Base-by-base conservation (phyloP, 2,329 filamentous ascomycete species). In the Colletotrichum echinochloae region DNA sequence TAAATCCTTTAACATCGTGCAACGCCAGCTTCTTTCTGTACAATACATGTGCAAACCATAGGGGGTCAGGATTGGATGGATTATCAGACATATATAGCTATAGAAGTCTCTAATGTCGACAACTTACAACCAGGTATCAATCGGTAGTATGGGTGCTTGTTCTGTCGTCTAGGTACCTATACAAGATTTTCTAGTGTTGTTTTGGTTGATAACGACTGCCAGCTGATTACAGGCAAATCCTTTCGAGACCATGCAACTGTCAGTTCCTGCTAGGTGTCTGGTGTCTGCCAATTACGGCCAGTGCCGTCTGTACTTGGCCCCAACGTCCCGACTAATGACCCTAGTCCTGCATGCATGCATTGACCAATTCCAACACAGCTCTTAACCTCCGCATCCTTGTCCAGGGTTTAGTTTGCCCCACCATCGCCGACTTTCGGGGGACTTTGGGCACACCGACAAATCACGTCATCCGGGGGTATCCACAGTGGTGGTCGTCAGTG, bases 391-490 rank as follows among this genome's bases (percentile, higher is more conserved):
- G 37, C 52, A 23, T 33, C 33, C 37, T n/a, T 41, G 56, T 41
- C 26, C 59, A 61, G 59, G 59, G 59, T 60, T 35, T 12, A 55
- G 33, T 55, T 35, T 20, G 49, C 56, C 67, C 67, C 63, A 49
- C 63, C 35, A 56, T 66, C 67, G 67, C 67, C 67, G 67, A 66
- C 63, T 35, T 67, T 70, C 67, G 67, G 67, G 66, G 51, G 49
- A 23, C 39, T 20, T 16, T 37, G 8, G 28, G n/a, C 33, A 63
- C 65, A 71, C 64, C 59, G 65, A 67, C 68, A 71, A 71, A 71
- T 71, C 69, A 71, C 69, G 69, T 71, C 69, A 71, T 71, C 60
- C 26, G 41, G 33, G 60, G 49, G 30, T 66, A 41, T 49, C 69
- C 69, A 71, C 66, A 71, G 5, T 20, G 35, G 16, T 33, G 26